phyloP scores from a whole-genome alignment of 495 filamentous ascomycete genomes.

The Amniculicola lignicola region DNA sequence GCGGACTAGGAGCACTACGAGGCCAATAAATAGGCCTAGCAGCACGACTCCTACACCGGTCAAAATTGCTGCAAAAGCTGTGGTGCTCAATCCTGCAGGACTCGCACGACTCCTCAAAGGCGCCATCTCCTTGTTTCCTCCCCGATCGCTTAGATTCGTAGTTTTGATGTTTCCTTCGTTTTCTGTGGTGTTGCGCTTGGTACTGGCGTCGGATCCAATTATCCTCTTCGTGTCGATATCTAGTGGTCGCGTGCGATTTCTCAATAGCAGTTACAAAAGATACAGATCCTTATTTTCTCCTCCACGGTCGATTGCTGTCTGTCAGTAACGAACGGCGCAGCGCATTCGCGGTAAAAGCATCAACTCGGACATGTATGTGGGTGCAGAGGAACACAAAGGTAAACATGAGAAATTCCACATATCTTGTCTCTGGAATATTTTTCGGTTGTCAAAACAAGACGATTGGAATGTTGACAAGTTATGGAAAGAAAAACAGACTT shows the following conservation, averaged over 20 bases:
- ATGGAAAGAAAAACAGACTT: conserved; percentile 17
- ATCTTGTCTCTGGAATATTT: conserved; percentile 13
- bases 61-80: conserved; percentile 8
- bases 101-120: conserved; percentile 1
- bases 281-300: no score
- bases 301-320: no score
- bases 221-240: no score
- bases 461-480: conserved; percentile 25
- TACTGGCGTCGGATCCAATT: no score
- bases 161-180: no score
- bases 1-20: conserved; percentile 17
- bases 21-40: conserved; percentile 16
- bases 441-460: conserved; percentile 28
- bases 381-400: conserved; percentile 2
- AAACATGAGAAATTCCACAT: conserved; percentile 18
- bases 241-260: no score
- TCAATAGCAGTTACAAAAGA: no score
- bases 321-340: not conserved
- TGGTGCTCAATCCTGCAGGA: conserved; percentile 9
- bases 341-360: conserved; percentile 6
- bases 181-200: no score
- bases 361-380: not conserved
- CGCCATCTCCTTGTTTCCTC: conserved; percentile 1
- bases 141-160: not conserved
- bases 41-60: conserved; percentile 11